A percentile compares a stretch with the other conserved stretches of the same genome.
These are phyloP conservation scores for Axilococcus clingmanii DNA, from an alignment of 139 green algal species.

Conservation along the genomic window DNA sequence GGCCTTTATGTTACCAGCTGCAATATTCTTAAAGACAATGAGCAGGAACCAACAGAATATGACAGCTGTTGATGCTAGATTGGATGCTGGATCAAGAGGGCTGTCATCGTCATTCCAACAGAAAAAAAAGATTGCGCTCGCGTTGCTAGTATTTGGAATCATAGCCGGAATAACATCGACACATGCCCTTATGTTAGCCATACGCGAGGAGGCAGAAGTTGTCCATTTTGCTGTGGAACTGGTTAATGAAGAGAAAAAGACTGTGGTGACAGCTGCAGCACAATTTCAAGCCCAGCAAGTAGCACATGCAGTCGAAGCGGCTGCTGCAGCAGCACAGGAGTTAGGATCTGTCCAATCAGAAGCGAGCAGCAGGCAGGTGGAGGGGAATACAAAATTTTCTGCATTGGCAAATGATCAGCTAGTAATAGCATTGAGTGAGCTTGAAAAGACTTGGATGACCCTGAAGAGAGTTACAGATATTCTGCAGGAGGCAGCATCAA, in stretches of 20 bases:
- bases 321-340: not conserved
- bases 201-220: constrained; percentile 63
- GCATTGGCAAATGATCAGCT: too few species aligned
- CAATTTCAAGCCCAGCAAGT: constrained; percentile 5
- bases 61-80: not conserved
- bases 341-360: too few species aligned
- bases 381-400: too few species aligned
- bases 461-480: not conserved
- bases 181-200: constrained; percentile 42
- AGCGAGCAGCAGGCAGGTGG: too few species aligned
- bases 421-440: not conserved
- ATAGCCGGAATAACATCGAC: constrained; percentile 60
- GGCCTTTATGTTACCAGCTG: constrained; percentile 57
- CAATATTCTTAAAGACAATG: constrained; percentile 56
- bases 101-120: constrained; percentile 12
- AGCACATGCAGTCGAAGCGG: not conserved
- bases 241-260: constrained; percentile 44
- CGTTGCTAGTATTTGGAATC: constrained; percentile 59
- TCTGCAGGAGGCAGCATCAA: too few species aligned
- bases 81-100: not conserved
- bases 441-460: not conserved
- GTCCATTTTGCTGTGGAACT: constrained; percentile 70
- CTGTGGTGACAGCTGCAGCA: constrained; percentile 4
- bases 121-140: constrained; percentile 37
- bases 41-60: too few species aligned